Base-by-base conservation (phyloP, 192 early-diverging fungal species). In the Dissophora globulifera region DNA sequence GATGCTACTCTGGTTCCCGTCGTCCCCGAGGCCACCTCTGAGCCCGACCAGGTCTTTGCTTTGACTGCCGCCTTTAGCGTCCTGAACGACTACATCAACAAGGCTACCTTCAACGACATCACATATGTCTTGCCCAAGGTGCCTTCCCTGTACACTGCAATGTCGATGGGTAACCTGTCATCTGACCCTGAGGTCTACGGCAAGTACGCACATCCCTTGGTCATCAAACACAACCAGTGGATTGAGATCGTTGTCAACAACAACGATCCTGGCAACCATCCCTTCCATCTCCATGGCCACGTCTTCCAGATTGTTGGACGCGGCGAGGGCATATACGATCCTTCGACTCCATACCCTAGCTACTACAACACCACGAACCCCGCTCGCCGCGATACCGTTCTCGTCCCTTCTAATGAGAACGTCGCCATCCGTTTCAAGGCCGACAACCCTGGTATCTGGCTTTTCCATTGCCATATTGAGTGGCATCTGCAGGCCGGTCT, bases 391-490 rank as follows among this genome's bases (percentile, higher is more conserved):
- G 95, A 96, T 67, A 92, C 89, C 5, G 83, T 94, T n/a, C 70
- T 82, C 7, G 83, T 94, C 5, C 89, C 89, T 12, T 81, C 81
- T 54, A 81, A 85, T 76, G 83, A 89, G 53, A 91, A 87, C 57
- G 84, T 85, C 9, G 82, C 91, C 8, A 68, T 96, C 65, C 85
- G 93, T 30, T 93, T 93, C 82, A 57, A 83, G 27, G 90, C 92
- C 10, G 88, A 94, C 70, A 95, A 95, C 79, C 90, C 92, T 12
- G 93, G 93, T 45, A 82, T 85, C 12, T 94, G 91, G 92, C 72
- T 92, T 51, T 86, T 94, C 84, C 95, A 95, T 80, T 96, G 95
- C 81, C 95, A 95, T 66, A 90, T 93, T 58, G 86, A 92, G 61
- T 91, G 90, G 87, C 88, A 91, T 81, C 56, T 93, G 50, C 82